phyloP scores from a whole-genome alignment of 1,284 basidiomycete genomes.

The Phylloboletellus chloephorus region DNA sequence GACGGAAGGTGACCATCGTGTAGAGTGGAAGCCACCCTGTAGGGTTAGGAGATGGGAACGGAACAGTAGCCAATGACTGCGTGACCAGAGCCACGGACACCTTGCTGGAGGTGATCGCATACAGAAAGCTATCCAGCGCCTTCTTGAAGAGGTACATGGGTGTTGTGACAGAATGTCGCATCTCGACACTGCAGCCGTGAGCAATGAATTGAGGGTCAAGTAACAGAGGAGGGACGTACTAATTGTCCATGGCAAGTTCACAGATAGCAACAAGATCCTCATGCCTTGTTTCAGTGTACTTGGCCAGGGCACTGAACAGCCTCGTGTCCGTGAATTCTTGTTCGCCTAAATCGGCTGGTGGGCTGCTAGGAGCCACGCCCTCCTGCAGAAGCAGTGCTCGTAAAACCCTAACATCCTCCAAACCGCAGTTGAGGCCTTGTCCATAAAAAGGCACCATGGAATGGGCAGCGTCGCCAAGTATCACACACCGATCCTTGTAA shows the following conservation, averaged over 20 bases:
- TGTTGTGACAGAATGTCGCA: conserved; percentile 89
- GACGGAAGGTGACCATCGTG: conserved; percentile 95
- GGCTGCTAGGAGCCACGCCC: conserved; percentile 45
- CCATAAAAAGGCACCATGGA: conserved; percentile 99
- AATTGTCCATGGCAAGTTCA: conserved; percentile 92
- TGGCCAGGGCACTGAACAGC: conserved; percentile 62
- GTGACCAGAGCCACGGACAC: conserved; percentile 39
- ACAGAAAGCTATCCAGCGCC: conserved; percentile 73
- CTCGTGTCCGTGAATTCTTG: conserved; percentile 44
- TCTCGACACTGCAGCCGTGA: conserved; percentile 66
- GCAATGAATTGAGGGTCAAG: conserved; percentile 21
- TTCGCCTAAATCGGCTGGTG: conserved; percentile 32
- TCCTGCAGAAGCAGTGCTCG: conserved; percentile 69
- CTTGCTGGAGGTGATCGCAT: conserved; percentile 50
- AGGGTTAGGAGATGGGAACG: conserved; percentile 53
- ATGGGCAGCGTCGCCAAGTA: conserved; percentile 94
- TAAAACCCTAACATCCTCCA: conserved; percentile 94
- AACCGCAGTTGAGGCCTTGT: conserved; percentile 95
- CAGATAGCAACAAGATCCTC: conserved; percentile 88
- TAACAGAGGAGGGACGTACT: conserved; percentile 54
- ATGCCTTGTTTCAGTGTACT: conserved; percentile 78
- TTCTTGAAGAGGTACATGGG: conserved; percentile 78
- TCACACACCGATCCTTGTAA: conserved; percentile 81
- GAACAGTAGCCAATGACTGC: conserved; percentile 39
- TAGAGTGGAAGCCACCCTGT: conserved; percentile 89